These are phyloP conservation scores for Lycium ferocissimum DNA, from an alignment of 257 asterid species.

Conservation along the genomic window DNA sequence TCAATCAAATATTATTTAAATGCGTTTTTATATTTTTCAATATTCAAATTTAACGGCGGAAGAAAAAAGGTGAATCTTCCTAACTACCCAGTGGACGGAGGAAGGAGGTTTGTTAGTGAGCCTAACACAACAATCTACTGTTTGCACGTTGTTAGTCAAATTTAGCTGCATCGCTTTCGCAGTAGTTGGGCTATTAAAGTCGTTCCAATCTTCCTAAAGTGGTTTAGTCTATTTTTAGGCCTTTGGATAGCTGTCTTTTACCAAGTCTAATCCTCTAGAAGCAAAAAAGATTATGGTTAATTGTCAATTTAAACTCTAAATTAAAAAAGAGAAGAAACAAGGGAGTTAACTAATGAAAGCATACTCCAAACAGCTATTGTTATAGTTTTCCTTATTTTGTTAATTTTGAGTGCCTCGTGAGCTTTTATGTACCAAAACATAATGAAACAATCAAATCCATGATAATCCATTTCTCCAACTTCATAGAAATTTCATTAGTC, in stretches of 20 bases:
- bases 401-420: neutral
- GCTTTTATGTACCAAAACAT: neutral
- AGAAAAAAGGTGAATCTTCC: neutral
- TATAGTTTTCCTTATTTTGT: neutral
- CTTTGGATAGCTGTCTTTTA: neutral
- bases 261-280: conserved; percentile 4
- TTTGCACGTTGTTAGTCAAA: neutral
- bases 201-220: neutral
- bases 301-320: neutral
- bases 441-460: neutral
- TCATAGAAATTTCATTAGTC: neutral
- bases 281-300: neutral
- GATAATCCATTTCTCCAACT: neutral
- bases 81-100: neutral
- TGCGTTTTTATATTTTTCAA: neutral
- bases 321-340: neutral
- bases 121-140: neutral
- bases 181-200: neutral
- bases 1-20: neutral
- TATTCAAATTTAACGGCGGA: conserved; percentile 33
- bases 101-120: neutral
- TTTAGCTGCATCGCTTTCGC: neutral
- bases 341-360: neutral
- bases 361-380: neutral
- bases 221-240: neutral